Base-by-base conservation (phyloP, 176 grass and related monocot genomes). In the Oryza australiensis region DNA sequence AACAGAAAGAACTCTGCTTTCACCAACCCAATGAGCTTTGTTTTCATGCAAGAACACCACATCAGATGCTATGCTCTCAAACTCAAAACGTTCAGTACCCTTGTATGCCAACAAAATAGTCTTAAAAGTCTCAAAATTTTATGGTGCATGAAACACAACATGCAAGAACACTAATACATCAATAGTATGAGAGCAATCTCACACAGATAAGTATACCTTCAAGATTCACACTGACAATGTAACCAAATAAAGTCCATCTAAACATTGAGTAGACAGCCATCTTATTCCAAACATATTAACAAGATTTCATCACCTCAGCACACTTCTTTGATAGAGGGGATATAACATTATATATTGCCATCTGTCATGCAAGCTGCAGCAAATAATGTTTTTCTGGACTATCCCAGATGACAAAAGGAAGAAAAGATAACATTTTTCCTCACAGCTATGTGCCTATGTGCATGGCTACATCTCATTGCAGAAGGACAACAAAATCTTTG, bases 401-500 rank as follows among this genome's bases (percentile, higher is more conserved):
- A 2, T 69, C 1, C 3, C 8, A 1, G 26, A 23, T 0, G n/a
- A 28, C 2, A 57, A 26, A 68, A 10, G 11, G 43, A 16, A 59
- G 24, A 23, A 20, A 60, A 8, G 40, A 59, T 0, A 22, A 3
- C 15, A 30, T 33, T 74, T 74, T 51, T 28, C 11, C 9, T 13
- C n/a, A 38, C 34, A 40, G 10, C 66, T 40, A 40, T 62, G 1
- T 62, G 1, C 38, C 66, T 24, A 40, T 62, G 1, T 62, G 1
- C 57, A 71, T 6, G 62, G n/a, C 2, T 14, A 6, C 70, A 62
- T 72, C 59, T 29, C 2, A 22, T 67, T 27, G 26, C 32, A 8
- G 1, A 63, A 51, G 64, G 27, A 8, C 26, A 29, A 75, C 29
- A 66, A 33, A 10, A 82, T 46, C 27, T 80, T 86, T 76, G 32